Evolutionary conservation across 495 filamentous ascomycete genomes (phyloP), one percentile per base, ranked within the genome.

Genomic region (Penicillium parvum): DNA sequence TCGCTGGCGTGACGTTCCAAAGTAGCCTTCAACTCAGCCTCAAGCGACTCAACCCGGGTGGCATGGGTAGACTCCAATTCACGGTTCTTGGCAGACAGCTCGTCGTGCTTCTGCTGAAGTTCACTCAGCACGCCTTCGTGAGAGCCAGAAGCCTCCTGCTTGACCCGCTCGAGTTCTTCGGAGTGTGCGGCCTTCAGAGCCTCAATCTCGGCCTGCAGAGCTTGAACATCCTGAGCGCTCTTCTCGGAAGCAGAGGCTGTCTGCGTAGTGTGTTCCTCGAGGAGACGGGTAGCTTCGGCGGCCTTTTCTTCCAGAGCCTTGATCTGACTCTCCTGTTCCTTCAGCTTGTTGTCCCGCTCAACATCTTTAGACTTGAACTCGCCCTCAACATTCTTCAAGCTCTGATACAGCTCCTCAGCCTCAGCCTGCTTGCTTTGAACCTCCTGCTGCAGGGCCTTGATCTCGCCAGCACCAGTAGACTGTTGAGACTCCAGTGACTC

Each of bases 101-200:
- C 66, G 33, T 73, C 65, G 32, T 71, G 50, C 40, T 68, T 67
- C 49, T 51, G 48, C 47, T 71, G 68, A 16, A 73, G 57, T 11
- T 65, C 59, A n/a, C 37, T 36, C 33, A 73, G 35, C 5, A 57
- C 60, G 28, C 58, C 53, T 11, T 64, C 46, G 27, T 67, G 55
- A 26, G 63, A 56, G 7, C 51, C 57, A 1, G 68, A 61, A 9
- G 58, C 48, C 25, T 64, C 58, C 12, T 53, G 33, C 33, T 53
- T 45, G 12, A 41, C 50, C 25, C 52, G 57, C 21, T 64, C 64
- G 12, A 73, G 50, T 33, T 66, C 60, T 10, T 52, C 42, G 8
- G 61, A 52, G 32, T 71, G 65, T 16, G 53, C 45, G 8, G 53
- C 39, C 54, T 63, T 56, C 12, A 56, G n/a, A 1, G 49, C 41